Conservation (phyloP, 1,284 basidiomycete genomes). For the Coriolopsis trogii region DNA sequence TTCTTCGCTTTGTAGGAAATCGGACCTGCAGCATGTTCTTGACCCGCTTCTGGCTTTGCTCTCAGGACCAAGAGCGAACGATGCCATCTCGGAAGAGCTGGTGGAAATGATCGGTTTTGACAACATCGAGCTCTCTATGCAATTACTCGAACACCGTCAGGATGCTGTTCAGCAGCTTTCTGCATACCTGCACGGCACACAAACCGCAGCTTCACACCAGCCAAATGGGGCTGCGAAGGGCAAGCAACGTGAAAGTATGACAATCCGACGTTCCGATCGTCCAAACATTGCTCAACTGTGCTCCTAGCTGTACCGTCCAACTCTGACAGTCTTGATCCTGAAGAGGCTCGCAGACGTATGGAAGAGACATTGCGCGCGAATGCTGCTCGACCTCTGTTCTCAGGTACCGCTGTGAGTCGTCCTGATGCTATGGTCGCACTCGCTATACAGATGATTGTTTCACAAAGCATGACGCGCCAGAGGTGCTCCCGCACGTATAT, state of each 20-base stretch:
- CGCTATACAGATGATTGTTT: neutral
- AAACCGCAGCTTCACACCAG: neutral
- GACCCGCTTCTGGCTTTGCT: constrained; percentile 35
- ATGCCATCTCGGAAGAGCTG: constrained; percentile 80
- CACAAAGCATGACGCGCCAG: constrained; percentile 52
- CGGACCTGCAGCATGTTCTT: constrained; percentile 34
- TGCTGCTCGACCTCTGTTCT: constrained; percentile 71
- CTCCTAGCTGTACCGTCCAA: constrained; percentile 5
- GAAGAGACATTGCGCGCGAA: constrained; percentile 67
- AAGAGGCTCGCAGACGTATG: constrained; percentile 66
- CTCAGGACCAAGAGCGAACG: constrained; percentile 46
- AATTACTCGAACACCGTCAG: constrained; percentile 54
- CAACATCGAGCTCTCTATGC: constrained; percentile 71
- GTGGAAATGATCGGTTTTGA: constrained; percentile 89
- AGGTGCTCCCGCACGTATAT: constrained; percentile 90
- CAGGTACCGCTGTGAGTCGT: constrained; percentile 54
- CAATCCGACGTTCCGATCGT: too few relatives aligned
- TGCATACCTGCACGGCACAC: constrained; percentile 4
- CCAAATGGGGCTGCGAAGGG: constrained; percentile 10
- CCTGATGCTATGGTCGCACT: constrained; percentile 3
- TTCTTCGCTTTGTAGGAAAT: constrained; percentile 31
- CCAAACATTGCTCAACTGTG: too few relatives aligned
- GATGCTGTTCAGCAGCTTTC: constrained; percentile 29
- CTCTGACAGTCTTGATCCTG: constrained; percentile 45
- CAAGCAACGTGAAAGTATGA: constrained; percentile 14